Evolutionary conservation across 352 stramenopile genomes (phyloP).

Genomic region (Phytophthora melonis): DNA sequence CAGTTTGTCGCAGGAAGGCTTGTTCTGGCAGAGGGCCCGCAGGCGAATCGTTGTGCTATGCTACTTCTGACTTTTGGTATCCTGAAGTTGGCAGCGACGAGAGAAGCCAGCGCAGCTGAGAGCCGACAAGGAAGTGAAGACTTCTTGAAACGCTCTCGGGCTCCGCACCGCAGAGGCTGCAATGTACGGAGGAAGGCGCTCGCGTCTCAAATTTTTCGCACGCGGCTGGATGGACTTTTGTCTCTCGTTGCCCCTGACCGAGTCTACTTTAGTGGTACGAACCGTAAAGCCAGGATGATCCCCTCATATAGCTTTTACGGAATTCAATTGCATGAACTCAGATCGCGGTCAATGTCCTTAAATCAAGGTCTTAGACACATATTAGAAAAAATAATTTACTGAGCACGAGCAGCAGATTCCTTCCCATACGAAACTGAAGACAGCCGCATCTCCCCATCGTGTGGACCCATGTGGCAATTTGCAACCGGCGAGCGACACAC

Average conservation of each 20-base stretch:
- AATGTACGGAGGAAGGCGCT: not conserved
- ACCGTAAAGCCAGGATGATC: slow-evolving; percentile 16
- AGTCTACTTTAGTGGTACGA: not conserved
- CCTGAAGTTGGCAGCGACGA: not conserved
- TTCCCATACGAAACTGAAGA: slow-evolving; percentile 8
- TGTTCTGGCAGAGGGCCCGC: not conserved
- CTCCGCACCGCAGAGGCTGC: too few species aligned
- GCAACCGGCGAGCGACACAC: not conserved
- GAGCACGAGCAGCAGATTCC: slow-evolving; percentile 10
- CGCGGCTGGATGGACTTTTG: not conserved
- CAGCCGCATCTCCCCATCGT: slow-evolving; percentile 16
- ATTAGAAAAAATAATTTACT: not conserved
- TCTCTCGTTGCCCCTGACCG: not conserved
- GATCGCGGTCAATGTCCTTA: not conserved
- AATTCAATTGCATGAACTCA: too few species aligned
- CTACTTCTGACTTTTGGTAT: not conserved
- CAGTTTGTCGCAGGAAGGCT: not conserved
- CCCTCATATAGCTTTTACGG: too few species aligned
- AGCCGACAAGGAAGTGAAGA: not conserved
- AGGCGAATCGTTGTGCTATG: too few species aligned
- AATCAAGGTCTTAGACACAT: not conserved
- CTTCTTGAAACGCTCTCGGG: not conserved
- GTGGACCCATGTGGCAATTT: slow-evolving; percentile 2
- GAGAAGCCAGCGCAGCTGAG: not conserved
- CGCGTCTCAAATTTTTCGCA: not conserved